Base-by-base conservation (phyloP, 2,329 filamentous ascomycete species). In the Kalaharituber pfeilii region DNA sequence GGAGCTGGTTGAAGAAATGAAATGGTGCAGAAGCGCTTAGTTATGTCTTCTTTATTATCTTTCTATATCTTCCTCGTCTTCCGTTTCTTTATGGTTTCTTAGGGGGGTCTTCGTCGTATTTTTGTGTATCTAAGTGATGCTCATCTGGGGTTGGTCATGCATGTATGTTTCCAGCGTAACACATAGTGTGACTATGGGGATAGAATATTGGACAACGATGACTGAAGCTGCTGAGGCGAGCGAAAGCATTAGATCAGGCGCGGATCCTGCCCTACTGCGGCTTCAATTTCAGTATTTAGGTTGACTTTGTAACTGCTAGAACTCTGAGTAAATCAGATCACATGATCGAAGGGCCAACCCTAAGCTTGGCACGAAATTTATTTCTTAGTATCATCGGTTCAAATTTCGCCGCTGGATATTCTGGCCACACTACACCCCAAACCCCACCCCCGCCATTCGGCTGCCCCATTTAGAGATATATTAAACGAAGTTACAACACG, bases 61-160 rank as follows among this genome's bases (percentile, higher is more conserved):
- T 25, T 25, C 47, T 11, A 22, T 53, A 29, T 42, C 6, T 20
- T 13, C 28, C 25, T 29, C 26, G 29, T 49, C 49, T 53, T 53
- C 33, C 42, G 29, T 25, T 25, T 26, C 45, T 49, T 36, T 52
- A n/a, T 24, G 50, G 27, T 13, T 42, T 49, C 50, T 49, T 39
- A 51, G 28, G n/a, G 25, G 13, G 50, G 15, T 55, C 49, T 45
- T 7, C 29, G 15, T 47, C 42, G 27, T 42, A 18, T 52, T 56
- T 45, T 39, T 28, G 53, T 27, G n/a, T 39, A 39, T 39, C 33
- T 39, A 39, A 13, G 20, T 39, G 33, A 39, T 39, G 33, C 8
- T 39, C 20, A 39, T 39, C n/a, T 39, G 33, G 33, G 8, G 7
- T 39, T 18, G 20, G 33, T 39, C 33, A 39, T 18, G 2, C 33